These are phyloP conservation scores for Calocera cornea DNA, from an alignment of 768 basidiomycete species.

Conservation along the genomic window DNA sequence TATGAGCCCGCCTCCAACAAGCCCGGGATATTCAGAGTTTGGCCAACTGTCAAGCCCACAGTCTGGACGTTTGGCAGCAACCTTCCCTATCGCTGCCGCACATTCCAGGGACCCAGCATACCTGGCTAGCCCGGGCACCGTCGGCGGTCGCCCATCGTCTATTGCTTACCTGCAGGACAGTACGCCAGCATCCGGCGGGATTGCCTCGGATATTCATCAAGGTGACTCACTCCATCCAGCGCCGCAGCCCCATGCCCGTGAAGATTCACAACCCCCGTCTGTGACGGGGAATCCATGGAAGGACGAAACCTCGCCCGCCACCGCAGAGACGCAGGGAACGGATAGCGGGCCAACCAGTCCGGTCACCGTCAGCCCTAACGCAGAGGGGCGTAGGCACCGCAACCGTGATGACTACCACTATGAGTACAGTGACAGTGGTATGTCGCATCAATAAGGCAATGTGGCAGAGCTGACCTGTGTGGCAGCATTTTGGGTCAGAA, in stretches of 20 bases:
- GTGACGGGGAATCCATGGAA: background rate
- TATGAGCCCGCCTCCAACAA: background rate
- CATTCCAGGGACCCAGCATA: background rate
- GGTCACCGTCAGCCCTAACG: background rate
- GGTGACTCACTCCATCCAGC: background rate
- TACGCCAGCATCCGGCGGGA: background rate
- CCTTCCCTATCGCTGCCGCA: background rate
- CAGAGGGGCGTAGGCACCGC: background rate
- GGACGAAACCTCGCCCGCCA: background rate
- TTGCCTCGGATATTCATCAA: background rate
- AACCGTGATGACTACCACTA: background rate
- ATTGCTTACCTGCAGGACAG: background rate
- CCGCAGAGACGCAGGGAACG: background rate
- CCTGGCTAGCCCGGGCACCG: background rate
- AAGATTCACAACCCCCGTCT: background rate
- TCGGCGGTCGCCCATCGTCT: background rate
- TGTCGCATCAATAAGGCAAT: background rate
- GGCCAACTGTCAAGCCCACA: background rate
- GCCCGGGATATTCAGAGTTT: background rate
- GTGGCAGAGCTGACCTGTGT: background rate
- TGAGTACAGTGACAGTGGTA: background rate
- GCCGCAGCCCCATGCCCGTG: background rate
- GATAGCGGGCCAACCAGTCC: background rate
- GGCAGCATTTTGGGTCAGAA: background rate
- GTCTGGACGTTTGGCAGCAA: background rate